Conservation (phyloP, 306 rosid genomes). For the Rosa chinensis region DNA sequence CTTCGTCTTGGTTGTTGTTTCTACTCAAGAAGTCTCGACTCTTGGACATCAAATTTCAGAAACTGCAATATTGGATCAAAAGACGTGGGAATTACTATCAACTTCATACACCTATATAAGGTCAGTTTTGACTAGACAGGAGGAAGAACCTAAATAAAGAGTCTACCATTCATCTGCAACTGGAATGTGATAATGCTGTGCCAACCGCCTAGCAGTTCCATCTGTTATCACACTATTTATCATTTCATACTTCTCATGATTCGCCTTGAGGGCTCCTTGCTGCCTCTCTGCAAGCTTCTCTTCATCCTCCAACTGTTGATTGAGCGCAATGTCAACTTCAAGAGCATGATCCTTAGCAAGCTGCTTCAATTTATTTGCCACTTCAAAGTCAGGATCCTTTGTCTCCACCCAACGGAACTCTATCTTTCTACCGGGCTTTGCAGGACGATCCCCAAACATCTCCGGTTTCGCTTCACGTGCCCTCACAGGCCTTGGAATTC, state of each 20-base stretch:
- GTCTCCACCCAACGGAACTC: conserved; percentile 52
- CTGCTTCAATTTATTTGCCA: conserved; percentile 50
- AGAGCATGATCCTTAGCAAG: conserved; percentile 46
- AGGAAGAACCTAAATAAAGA: neutral
- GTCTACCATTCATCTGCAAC: conserved; percentile 34
- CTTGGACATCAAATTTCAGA: neutral
- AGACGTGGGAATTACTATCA: neutral
- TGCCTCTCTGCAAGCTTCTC: conserved; percentile 69
- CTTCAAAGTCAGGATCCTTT: conserved; percentile 63
- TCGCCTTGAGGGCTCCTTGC: conserved; percentile 38
- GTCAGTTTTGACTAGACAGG: neutral
- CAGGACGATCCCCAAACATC: conserved; percentile 76
- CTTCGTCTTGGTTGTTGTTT: neutral
- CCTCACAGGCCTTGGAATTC: conserved; percentile 88
- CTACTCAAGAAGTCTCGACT: neutral
- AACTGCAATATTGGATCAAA: neutral
- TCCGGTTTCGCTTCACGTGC: conserved; percentile 49
- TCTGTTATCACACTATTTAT: conserved; percentile 51
- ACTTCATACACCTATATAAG: neutral
- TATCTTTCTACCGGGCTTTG: conserved; percentile 51
- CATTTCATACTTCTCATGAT: conserved; percentile 55
- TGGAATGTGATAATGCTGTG: conserved; percentile 34
- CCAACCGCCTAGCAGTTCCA: conserved; percentile 60
- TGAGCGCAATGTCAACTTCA: conserved; percentile 46
- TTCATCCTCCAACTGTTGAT: conserved; percentile 59